Evolutionary conservation across 306 rosid species (phyloP).

Genomic region (Biancaea sappan): DNA sequence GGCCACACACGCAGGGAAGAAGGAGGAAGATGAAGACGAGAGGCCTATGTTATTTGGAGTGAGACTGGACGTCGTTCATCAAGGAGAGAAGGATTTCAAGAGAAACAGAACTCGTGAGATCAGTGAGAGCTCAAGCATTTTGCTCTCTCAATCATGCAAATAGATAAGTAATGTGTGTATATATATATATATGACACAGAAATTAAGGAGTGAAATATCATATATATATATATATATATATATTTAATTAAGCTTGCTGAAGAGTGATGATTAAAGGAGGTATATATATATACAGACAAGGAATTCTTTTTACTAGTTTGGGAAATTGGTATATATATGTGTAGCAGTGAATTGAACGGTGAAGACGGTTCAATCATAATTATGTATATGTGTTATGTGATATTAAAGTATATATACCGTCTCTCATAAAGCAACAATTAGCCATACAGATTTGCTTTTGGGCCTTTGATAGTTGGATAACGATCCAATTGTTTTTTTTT

Average conservation of each 20-base stretch:
- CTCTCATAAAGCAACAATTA: too few relatives aligned
- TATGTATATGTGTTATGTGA: slow-evolving; percentile 1
- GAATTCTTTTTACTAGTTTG: neutral
- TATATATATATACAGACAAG: neutral
- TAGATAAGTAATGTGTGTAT: slow-evolving; percentile 20
- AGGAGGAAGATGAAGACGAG: slow-evolving; percentile 37
- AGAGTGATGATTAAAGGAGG: neutral
- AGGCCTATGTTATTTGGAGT: slow-evolving; percentile 89
- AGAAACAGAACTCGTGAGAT: slow-evolving; percentile 58
- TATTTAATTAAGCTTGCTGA: too few relatives aligned
- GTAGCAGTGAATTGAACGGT: slow-evolving; percentile 16
- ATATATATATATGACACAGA: neutral
- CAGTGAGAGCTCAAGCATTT: slow-evolving; percentile 55
- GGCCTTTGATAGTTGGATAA: too few relatives aligned
- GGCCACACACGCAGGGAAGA: slow-evolving; percentile 38
- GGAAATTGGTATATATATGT: neutral
- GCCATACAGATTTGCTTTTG: too few relatives aligned
- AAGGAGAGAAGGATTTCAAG: slow-evolving; percentile 62
- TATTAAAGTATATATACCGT: neutral
- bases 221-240: too few relatives aligned
- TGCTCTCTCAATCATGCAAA: slow-evolving; percentile 80
- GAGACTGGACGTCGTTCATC: slow-evolving; percentile 72
- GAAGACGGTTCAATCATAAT: slow-evolving; percentile 18
- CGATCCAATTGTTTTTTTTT: too few relatives aligned
- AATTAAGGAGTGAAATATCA: too few relatives aligned